phyloP scores from a whole-genome alignment of 306 rosid genomes.

The Prunus salicina region DNA sequence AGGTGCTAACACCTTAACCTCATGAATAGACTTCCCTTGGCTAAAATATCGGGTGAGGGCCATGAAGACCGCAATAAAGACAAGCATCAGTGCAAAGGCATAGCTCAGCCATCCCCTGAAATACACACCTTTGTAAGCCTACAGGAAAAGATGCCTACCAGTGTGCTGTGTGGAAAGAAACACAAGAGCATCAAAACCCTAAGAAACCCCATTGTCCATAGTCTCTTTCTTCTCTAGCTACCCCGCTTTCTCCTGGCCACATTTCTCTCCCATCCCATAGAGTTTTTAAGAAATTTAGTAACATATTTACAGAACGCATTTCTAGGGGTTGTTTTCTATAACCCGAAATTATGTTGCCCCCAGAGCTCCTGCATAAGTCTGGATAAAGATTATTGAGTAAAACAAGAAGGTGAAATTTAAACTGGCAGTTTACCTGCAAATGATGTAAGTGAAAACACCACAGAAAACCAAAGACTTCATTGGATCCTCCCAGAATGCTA shows the following conservation, averaged over 20 bases:
- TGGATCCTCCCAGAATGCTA: constrained; percentile 89
- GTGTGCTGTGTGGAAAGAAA: constrained; percentile 1
- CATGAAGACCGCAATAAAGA: constrained; percentile 63
- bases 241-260: not conserved
- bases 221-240: not conserved
- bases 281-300: not conserved
- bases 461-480: constrained; percentile 71
- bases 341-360: not conserved
- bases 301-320: not conserved
- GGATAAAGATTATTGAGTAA: constrained; percentile 2
- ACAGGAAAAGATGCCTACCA: constrained; percentile 10
- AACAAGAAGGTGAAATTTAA: constrained; percentile 12
- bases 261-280: not conserved
- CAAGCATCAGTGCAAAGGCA: constrained; percentile 43
- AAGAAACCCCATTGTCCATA: not conserved
- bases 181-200: not conserved
- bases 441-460: constrained; percentile 57
- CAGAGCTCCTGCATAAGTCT: not conserved
- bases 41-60: constrained; percentile 47
- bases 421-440: constrained; percentile 64
- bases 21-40: constrained; percentile 52
- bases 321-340: not conserved
- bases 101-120: constrained; percentile 88
- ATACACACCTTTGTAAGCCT: constrained; percentile 15
- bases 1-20: constrained; percentile 72